These are phyloP conservation scores for Talaromyces sp. DNA, from an alignment of 2,329 filamentous ascomycete species.

Conservation along the genomic window DNA sequence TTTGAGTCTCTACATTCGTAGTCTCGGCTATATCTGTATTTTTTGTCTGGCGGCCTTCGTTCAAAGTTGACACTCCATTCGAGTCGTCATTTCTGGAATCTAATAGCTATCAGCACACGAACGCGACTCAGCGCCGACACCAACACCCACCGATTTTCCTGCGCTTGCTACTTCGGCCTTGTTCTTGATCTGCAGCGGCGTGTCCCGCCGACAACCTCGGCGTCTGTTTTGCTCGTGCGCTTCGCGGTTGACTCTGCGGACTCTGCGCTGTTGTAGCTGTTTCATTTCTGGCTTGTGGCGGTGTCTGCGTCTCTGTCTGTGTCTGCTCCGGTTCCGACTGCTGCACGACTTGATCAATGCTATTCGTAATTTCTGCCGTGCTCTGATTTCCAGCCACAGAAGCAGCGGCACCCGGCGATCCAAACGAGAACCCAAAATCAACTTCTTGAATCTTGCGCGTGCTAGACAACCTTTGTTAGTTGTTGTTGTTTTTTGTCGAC, in stretches of 20 bases:
- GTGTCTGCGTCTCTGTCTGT: conserved; percentile 5
- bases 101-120: conserved; percentile 1
- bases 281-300: conserved; percentile 12
- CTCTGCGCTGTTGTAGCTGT: conserved; percentile 16
- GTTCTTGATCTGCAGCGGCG: background rate
- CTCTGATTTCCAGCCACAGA: conserved; percentile 22
- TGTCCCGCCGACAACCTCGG: background rate
- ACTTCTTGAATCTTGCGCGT: conserved; percentile 44
- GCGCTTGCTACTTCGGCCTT: conserved; percentile 10
- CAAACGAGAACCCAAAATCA: conserved; percentile 49
- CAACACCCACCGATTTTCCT: conserved; percentile 8
- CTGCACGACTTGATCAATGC: conserved; percentile 15
- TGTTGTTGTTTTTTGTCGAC: conserved; percentile 13
- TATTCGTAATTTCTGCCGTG: conserved; percentile 16
- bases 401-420: conserved; percentile 24
- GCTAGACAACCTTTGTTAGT: conserved; percentile 29
- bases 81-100: conserved; percentile 1
- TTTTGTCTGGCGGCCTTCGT: background rate
- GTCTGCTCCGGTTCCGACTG: conserved; percentile 14
- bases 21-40: background rate
- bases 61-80: background rate
- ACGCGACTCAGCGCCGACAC: background rate
- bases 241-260: background rate
- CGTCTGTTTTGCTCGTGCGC: background rate
- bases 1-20: background rate